phyloP scores from a whole-genome alignment of 2,329 filamentous ascomycete genomes.

The Pleoardoris graminearum region DNA sequence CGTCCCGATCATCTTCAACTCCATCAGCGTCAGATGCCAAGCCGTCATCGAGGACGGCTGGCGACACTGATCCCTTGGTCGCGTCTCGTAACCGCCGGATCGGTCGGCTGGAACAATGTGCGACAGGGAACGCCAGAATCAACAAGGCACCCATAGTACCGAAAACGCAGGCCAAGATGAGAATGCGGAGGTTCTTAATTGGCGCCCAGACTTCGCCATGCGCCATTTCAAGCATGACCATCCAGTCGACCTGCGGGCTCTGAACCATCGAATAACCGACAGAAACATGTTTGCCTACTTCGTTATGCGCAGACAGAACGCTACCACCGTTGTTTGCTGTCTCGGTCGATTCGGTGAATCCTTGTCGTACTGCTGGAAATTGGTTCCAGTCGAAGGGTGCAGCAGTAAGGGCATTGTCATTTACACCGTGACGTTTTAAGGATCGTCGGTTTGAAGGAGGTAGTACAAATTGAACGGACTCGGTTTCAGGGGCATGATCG shows the following conservation, averaged over 20 bases:
- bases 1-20: conserved; percentile 53
- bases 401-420: conserved; percentile 27
- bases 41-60: conserved; percentile 60
- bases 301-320: conserved; percentile 70
- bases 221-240: conserved; percentile 76
- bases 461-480: conserved; percentile 37
- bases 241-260: conserved; percentile 75
- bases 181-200: conserved; percentile 73
- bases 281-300: conserved; percentile 69
- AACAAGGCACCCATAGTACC: conserved; percentile 75
- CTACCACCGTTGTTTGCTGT: conserved; percentile 70
- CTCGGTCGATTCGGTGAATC: conserved; percentile 55
- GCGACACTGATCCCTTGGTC: conserved; percentile 72
- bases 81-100: conserved; percentile 76
- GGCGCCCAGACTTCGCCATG: conserved; percentile 74
- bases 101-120: conserved; percentile 79
- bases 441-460: conserved; percentile 35
- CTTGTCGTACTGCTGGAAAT: conserved; percentile 66
- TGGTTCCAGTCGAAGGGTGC: conserved; percentile 59
- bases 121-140: conserved; percentile 73
- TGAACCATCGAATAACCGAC: conserved; percentile 77
- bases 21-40: conserved; percentile 42
- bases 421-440: conserved; percentile 31
- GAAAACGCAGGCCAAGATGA: conserved; percentile 83
- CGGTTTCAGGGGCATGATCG: conserved; percentile 26